These are phyloP conservation scores for Phytopythium kandeliae DNA, from an alignment of 352 stramenopile genomes.

Conservation along the genomic window DNA sequence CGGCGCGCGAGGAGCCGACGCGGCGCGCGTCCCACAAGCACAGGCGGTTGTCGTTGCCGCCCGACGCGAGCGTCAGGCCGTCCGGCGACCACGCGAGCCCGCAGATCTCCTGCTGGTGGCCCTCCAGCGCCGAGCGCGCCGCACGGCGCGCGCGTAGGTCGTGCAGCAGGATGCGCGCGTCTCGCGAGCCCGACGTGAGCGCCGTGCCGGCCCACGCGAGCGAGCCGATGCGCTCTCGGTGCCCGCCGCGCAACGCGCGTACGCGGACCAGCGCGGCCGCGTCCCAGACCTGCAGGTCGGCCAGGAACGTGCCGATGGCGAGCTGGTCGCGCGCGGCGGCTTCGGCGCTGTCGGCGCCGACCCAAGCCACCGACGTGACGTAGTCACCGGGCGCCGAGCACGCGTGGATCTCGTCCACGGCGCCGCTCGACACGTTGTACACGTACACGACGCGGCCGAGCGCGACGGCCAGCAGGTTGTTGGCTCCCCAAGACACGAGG, in stretches of 20 bases:
- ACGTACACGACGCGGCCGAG: slow-evolving; percentile 93
- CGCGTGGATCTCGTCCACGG: slow-evolving; percentile 87
- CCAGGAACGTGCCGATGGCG: slow-evolving; percentile 89
- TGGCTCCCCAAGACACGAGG: slow-evolving; percentile 92
- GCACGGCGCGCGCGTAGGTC: slow-evolving; percentile 30
- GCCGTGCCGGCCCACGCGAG: slow-evolving; percentile 91
- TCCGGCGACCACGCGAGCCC: slow-evolving; percentile 93
- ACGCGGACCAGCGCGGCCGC: slow-evolving; percentile 71
- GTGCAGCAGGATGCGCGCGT: slow-evolving; percentile 84
- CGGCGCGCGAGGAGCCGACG: slow-evolving; percentile 7
- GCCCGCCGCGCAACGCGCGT: slow-evolving; percentile 86
- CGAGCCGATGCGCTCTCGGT: slow-evolving; percentile 84
- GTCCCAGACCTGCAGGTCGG: slow-evolving; percentile 95
- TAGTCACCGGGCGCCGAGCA: slow-evolving; percentile 76
- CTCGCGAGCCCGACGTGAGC: slow-evolving; percentile 87
- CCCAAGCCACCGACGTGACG: slow-evolving; percentile 93
- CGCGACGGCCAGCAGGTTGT: slow-evolving; percentile 93
- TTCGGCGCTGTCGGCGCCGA: slow-evolving; percentile 39
- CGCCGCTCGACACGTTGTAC: slow-evolving; percentile 89
- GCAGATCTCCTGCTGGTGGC: slow-evolving; percentile 95
- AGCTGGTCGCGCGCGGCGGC: slow-evolving; percentile 58
- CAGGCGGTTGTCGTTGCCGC: slow-evolving; percentile 94
- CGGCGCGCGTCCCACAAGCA: slow-evolving; percentile 89
- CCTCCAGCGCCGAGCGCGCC: slow-evolving; percentile 59
- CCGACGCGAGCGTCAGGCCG: slow-evolving; percentile 89